Base-by-base conservation (phyloP, 306 rosid genomes). In the Cucumis cinereus region DNA sequence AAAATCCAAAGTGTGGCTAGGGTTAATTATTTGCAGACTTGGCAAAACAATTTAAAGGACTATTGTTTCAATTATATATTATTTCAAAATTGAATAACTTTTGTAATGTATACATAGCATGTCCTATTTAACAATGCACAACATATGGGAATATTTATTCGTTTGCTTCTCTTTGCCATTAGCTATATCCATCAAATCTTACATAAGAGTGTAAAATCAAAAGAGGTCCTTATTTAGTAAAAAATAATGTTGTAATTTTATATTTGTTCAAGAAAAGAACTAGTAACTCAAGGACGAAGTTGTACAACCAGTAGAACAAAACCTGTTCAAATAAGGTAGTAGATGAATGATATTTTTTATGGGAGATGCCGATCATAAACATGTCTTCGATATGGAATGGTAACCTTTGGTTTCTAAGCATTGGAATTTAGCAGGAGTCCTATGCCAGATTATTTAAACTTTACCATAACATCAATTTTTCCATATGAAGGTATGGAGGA, bases 401-500 rank as follows among this genome's bases (percentile, higher is more conserved):
- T 10, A 40, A 35, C 52, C 12, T 33, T 15, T 8, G 45, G 68
- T 61, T 61, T 30, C 43, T 61, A 14, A 61, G 43, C 41, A 33
- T 30, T 22, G 33, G 16, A 30, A 61, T 61, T 61, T 61, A 61
- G 66, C 68, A 17, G 69, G 69, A 66, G 47, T 16, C 19, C 70
- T 8, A 62, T 35, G 6, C 11, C 53, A 41, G 54, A 67, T 67
- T 67, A n/a, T 41, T 35, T 67, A 63, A 41, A 4, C 35, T 12
- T 67, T 12, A 24, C 11, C 70, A 20, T 40, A 20, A 66, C 20
- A 43, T 41, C 17, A 8, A 67, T 13, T 45, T 23, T 23, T 70
- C 22, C 56, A 58, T 60, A 67, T 59, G 80, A 81, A 92, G 98
- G 93, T 93, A 60, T 93, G 97, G 97, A 88, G 97, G 82, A 85